Conservation (phyloP, 371 early-diverging fungal species). For the Mortierella sp. region DNA sequence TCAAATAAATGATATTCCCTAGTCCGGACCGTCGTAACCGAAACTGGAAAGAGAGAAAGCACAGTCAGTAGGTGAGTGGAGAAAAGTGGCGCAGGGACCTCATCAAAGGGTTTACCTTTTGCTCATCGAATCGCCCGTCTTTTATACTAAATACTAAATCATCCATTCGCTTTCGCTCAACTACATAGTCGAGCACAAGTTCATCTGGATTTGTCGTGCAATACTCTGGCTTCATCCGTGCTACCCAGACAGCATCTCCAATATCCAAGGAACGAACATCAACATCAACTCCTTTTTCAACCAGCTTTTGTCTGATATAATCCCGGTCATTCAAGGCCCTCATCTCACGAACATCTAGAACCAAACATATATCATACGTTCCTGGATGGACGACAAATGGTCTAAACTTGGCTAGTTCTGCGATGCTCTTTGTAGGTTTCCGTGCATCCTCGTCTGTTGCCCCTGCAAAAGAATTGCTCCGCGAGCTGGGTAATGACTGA, state of each 20-base stretch:
- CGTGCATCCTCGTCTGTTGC: background rate
- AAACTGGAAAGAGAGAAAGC: constrained; percentile 53
- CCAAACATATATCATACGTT: constrained; percentile 76
- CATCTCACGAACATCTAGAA: constrained; percentile 90
- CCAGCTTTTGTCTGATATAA: constrained; percentile 76
- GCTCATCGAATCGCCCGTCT: constrained; percentile 96
- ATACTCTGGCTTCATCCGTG: constrained; percentile 57
- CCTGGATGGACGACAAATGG: constrained; percentile 56
- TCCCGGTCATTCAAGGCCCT: constrained; percentile 71
- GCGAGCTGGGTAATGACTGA: too few relatives aligned
- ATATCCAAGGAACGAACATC: constrained; percentile 76
- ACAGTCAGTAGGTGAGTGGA: too few relatives aligned
- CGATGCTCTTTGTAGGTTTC: constrained; percentile 4
- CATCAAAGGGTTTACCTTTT: constrained; percentile 72
- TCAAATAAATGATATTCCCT: constrained; percentile 80
- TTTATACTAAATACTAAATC: constrained; percentile 93
- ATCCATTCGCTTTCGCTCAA: constrained; percentile 95
- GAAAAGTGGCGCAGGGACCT: too few relatives aligned
- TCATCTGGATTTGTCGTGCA: constrained; percentile 60
- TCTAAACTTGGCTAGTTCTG: constrained; percentile 19
- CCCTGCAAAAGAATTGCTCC: background rate
- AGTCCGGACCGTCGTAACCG: constrained; percentile 78
- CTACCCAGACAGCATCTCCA: constrained; percentile 94
- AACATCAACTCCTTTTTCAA: constrained; percentile 61
- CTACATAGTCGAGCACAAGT: constrained; percentile 83